Conservation (phyloP, 257 asterid species). For the Solanum pennellii region DNA sequence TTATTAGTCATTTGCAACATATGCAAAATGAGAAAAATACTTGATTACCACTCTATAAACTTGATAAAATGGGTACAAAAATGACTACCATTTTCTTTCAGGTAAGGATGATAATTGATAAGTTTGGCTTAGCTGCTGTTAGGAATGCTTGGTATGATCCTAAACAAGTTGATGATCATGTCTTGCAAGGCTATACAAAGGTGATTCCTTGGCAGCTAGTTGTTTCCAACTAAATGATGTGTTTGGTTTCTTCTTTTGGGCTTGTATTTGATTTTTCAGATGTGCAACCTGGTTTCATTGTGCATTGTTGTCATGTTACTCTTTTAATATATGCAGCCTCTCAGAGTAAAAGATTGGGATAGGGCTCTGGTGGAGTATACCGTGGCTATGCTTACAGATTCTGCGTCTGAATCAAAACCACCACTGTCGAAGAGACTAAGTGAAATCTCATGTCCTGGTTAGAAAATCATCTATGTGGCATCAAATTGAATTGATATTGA, state of each 20-base stretch:
- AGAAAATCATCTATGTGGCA: neutral
- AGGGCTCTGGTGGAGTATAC: slow-evolving; percentile 75
- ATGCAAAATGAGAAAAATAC: neutral
- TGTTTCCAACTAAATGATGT: neutral
- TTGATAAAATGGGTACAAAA: neutral
- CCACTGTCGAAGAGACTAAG: slow-evolving; percentile 45
- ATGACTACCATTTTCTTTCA: slow-evolving; percentile 18
- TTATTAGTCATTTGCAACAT: neutral
- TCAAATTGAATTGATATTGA: neutral
- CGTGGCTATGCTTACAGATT: slow-evolving; percentile 61
- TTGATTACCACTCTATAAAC: neutral
- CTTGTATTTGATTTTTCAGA: neutral
- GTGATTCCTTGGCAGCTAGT: slow-evolving; percentile 22
- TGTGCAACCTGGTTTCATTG: neutral
- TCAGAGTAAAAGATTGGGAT: slow-evolving; percentile 92
- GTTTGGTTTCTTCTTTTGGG: neutral
- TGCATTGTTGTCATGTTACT: neutral
- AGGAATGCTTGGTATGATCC: slow-evolving; percentile 79
- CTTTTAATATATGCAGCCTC: slow-evolving; percentile 39
- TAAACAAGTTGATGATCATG: slow-evolving; percentile 64
- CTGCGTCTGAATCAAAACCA: slow-evolving; percentile 37
- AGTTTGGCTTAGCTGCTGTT: slow-evolving; percentile 61
- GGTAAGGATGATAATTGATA: slow-evolving; percentile 63
- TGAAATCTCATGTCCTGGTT: slow-evolving; percentile 90
- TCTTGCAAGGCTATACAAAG: slow-evolving; percentile 82